Base-by-base conservation (phyloP, 2,329 filamentous ascomycete genomes). In the Helminthosporium solani region DNA sequence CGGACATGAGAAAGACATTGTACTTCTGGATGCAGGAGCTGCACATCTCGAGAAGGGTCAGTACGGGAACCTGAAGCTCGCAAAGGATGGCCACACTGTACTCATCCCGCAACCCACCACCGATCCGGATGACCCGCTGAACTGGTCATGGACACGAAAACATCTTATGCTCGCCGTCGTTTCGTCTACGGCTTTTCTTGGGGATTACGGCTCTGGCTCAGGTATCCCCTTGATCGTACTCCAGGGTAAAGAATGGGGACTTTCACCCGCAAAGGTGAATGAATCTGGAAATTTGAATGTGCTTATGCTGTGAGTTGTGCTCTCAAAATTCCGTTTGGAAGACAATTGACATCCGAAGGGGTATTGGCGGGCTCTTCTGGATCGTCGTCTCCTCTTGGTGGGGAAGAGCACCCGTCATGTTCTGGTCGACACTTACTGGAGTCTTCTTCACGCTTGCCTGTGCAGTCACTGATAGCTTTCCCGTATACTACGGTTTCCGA, bases 201-300 rank as follows among this genome's bases (percentile, higher is more conserved):
- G 74, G 2, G 77, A 81, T 50, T 80, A 75, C 59, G 76, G 75
- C 14, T 74, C 72, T 18, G 75, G 58, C 25, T 51, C 60, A 12
- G 63, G 60, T 35, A 64, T 64, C 19, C 59, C 63, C 6, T 51
- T 63, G 21, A 66, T 66, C 39, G 56, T 66, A 6, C 44, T 53
- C 4, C 61, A 66, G 40, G 58, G 47, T 14, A 71, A 70, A 38
- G 61, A 78, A 61, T 81, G 78, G 78, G 53, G 69, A 20, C 73
- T 77, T 58, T 65, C 72, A 3, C 72, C 74, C 28, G 70, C 78
- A 31, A 68, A 71, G 18, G 75, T 80, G 47, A 79, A 81, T 52
- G 74, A 78, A 54, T 72, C 76, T 4, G 74, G 76, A 33, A 77
- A 75, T 15, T 72, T 78, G 6, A 80, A 80, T 49, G 72, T 80